Percentiles rank a stretch among this genome's conserved stretches.
phyloP scores from a whole-genome alignment of 148 eudicot genomes.

The Cornus kousa region DNA sequence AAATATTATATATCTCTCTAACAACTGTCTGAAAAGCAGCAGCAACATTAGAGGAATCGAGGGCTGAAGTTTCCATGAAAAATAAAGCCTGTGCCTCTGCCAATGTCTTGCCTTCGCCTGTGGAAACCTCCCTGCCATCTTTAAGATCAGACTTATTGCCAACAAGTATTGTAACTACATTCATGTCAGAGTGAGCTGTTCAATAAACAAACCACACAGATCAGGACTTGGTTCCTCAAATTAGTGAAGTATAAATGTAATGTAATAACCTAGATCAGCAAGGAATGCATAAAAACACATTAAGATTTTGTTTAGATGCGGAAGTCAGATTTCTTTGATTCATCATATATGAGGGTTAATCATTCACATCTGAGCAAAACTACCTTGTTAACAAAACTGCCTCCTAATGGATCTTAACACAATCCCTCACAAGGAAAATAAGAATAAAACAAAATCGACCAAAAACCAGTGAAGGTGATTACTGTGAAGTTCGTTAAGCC shows the following conservation, averaged over 20 bases:
- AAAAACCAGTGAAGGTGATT: constrained; percentile 23
- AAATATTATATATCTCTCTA: constrained; percentile 70
- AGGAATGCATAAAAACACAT: not conserved
- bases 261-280: not conserved
- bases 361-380: not conserved
- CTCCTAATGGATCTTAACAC: not conserved
- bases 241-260: constrained; percentile 3
- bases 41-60: constrained; percentile 80
- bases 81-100: constrained; percentile 84
- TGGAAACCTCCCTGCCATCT: constrained; percentile 82
- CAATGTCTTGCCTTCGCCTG: constrained; percentile 75
- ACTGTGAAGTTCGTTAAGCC: constrained; percentile 98
- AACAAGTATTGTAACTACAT: constrained; percentile 90
- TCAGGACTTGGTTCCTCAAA: constrained; percentile 5
- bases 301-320: not conserved
- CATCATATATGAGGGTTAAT: not conserved
- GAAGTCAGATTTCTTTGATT: not conserved
- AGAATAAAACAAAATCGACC: constrained; percentile 5
- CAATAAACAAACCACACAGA: constrained; percentile 3
- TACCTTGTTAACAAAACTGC: not conserved
- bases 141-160: constrained; percentile 88
- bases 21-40: constrained; percentile 86
- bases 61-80: constrained; percentile 92
- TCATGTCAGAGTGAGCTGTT: constrained; percentile 98
- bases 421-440: not conserved